Conservation (phyloP, 2,329 filamentous ascomycete genomes). For the Clonostachys sp. region DNA sequence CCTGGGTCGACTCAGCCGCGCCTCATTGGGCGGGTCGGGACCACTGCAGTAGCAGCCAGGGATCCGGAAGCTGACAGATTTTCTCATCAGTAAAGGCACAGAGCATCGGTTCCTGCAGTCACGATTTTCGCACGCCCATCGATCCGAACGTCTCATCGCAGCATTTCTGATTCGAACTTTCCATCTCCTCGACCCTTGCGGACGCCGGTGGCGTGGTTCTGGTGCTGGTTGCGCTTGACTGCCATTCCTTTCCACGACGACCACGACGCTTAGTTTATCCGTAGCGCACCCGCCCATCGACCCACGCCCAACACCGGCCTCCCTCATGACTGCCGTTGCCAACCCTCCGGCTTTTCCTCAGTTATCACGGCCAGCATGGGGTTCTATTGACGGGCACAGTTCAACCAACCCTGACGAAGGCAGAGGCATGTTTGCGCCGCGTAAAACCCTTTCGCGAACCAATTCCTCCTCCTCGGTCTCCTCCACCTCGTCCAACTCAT, state of each 20-base stretch:
- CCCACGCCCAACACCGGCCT: slow-evolving; percentile 8
- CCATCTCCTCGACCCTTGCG: neutral
- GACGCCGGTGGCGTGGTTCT: neutral
- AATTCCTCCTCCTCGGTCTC: slow-evolving; percentile 84
- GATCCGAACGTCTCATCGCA: too few species aligned
- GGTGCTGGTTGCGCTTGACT: neutral
- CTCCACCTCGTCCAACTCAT: slow-evolving; percentile 51
- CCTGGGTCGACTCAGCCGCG: too few species aligned
- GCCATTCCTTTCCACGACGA: neutral
- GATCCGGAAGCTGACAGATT: too few species aligned
- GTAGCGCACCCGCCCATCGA: slow-evolving; percentile 12
- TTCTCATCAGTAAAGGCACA: too few species aligned
- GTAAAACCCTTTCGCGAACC: slow-evolving; percentile 79
- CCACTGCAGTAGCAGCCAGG: too few species aligned
- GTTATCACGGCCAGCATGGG: slow-evolving; percentile 62
- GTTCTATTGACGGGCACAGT: slow-evolving; percentile 52
- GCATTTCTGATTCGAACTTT: neutral
- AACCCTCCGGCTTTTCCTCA: slow-evolving; percentile 60
- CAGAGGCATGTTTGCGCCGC: slow-evolving; percentile 83
- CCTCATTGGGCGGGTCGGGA: too few species aligned
- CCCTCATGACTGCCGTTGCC: slow-evolving; percentile 65
- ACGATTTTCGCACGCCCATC: too few species aligned
- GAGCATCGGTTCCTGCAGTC: too few species aligned
- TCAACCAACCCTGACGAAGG: slow-evolving; percentile 81
- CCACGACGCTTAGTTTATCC: slow-evolving; percentile 2